These are phyloP conservation scores for Candida yuanshanica DNA, from an alignment of 805 yeast species.

Conservation along the genomic window DNA sequence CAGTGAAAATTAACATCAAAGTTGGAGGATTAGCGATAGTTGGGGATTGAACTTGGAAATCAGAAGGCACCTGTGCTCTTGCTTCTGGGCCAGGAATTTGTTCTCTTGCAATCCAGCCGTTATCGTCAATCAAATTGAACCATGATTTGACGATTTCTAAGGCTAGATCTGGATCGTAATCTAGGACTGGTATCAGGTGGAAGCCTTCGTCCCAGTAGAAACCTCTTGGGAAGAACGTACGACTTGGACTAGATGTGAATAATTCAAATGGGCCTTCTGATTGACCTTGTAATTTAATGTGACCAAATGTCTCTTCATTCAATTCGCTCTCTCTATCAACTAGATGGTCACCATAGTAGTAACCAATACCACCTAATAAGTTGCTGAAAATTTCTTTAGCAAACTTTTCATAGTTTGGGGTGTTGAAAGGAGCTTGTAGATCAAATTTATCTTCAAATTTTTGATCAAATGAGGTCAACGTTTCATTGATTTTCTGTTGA, in stretches of 20 bases:
- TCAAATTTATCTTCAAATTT: constrained; percentile 49
- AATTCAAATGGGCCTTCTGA: constrained; percentile 73
- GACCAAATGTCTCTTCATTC: constrained; percentile 66
- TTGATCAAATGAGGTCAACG: constrained; percentile 35
- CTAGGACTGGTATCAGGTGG: constrained; percentile 75
- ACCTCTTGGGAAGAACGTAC: constrained; percentile 94
- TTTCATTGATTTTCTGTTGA: constrained; percentile 8
- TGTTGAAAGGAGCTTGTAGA: constrained; percentile 49
- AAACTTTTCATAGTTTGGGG: constrained; percentile 40
- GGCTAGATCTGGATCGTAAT: constrained; percentile 78
- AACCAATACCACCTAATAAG: constrained; percentile 84
- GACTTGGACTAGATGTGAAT: constrained; percentile 82
- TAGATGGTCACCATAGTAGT: constrained; percentile 75
- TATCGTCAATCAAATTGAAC: constrained; percentile 79
- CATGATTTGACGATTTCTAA: constrained; percentile 80
- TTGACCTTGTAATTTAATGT: constrained; percentile 41
- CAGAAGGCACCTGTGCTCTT: constrained; percentile 77
- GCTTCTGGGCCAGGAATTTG: constrained; percentile 91
- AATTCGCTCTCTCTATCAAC: constrained; percentile 69
- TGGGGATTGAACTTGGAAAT: constrained; percentile 82
- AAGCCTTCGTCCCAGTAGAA: constrained; percentile 99
- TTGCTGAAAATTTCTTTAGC: constrained; percentile 80
- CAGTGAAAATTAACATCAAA: constrained; percentile 64
- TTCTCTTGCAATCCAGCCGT: constrained; percentile 97
- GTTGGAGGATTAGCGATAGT: constrained; percentile 96